Evolutionary conservation across 371 early-diverging fungal species (phyloP).

Genomic region (Mortierella sp.): DNA sequence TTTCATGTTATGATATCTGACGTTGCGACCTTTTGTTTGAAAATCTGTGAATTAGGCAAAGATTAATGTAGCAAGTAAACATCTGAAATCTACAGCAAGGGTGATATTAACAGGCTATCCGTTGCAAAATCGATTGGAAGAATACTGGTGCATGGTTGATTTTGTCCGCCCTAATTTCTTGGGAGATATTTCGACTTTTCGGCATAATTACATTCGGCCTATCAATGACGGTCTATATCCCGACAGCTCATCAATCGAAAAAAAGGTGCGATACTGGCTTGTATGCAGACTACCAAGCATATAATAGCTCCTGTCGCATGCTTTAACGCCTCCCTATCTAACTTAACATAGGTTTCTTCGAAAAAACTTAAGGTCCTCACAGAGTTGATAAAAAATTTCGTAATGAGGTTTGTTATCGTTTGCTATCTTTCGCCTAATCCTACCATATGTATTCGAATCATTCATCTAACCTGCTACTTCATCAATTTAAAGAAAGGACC

Average conservation of each 20-base stretch:
- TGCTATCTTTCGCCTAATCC: neutral
- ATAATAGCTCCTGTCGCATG: neutral
- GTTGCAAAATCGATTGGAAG: slow-evolving; percentile 85
- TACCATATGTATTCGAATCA: neutral
- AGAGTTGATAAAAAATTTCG: slow-evolving; percentile 65
- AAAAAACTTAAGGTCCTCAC: slow-evolving; percentile 62
- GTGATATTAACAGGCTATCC: slow-evolving; percentile 93
- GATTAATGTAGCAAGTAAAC: slow-evolving; percentile 46
- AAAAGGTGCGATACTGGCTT: slow-evolving; percentile 37
- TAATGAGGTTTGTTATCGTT: slow-evolving; percentile 49
- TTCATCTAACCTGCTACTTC: neutral
- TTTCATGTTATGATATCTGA: neutral
- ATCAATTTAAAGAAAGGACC: slow-evolving; percentile 65
- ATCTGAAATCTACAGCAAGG: slow-evolving; percentile 68
- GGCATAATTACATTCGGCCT: slow-evolving; percentile 70
- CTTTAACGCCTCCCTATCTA: neutral
- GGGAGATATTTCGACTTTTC: slow-evolving; percentile 68
- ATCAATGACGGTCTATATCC: slow-evolving; percentile 74
- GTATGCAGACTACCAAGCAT: too few relatives aligned
- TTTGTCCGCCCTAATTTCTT: slow-evolving; percentile 76
- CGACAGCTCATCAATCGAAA: slow-evolving; percentile 67
- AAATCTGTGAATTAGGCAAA: slow-evolving; percentile 23
- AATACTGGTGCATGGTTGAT: slow-evolving; percentile 80
- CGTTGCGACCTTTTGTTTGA: neutral
- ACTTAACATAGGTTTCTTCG: slow-evolving; percentile 38